Conservation (phyloP, 148 eudicot species). For the Salicornia ramosissima region DNA sequence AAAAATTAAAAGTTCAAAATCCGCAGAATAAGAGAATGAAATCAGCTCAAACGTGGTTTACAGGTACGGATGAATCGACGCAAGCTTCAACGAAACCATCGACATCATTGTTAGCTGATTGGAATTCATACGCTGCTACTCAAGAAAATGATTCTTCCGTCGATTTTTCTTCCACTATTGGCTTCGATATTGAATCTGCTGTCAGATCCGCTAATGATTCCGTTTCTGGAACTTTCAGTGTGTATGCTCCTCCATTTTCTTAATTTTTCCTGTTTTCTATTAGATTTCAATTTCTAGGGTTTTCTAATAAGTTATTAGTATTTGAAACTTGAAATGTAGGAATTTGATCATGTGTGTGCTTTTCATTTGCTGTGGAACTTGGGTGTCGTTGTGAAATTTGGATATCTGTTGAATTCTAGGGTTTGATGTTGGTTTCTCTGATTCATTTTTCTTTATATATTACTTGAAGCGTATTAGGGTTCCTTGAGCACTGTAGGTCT, state of each 20-base stretch:
- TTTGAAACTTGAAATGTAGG: not conserved
- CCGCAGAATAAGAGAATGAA: no score
- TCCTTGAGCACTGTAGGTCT: not conserved
- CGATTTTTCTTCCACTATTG: conserved; percentile 39
- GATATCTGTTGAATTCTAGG: no score
- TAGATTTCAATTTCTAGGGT: not conserved
- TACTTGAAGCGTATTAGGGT: not conserved
- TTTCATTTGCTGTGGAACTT: not conserved
- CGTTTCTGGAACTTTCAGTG: conserved; percentile 79
- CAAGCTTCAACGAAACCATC: conserved; percentile 26
- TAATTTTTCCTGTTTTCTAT: not conserved
- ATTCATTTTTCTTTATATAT: not conserved
- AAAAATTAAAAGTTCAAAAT: no score
- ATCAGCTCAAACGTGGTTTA: conserved; percentile 48
- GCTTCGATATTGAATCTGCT: conserved; percentile 95
- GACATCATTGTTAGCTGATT: conserved; percentile 58
- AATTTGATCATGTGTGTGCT: not conserved
- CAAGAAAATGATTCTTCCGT: conserved; percentile 27
- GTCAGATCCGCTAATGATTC: conserved; percentile 84
- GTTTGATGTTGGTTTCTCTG: not conserved
- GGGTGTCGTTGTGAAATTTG: not conserved
- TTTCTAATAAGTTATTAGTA: not conserved
- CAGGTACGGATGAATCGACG: conserved; percentile 29
- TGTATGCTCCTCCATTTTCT: no score
- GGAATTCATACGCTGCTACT: conserved; percentile 83